A percentile compares a stretch with the other conserved stretches of the same genome.
Conservation (phyloP, 1,139 yeast genomes). For the Yamadazyma sp. region DNA sequence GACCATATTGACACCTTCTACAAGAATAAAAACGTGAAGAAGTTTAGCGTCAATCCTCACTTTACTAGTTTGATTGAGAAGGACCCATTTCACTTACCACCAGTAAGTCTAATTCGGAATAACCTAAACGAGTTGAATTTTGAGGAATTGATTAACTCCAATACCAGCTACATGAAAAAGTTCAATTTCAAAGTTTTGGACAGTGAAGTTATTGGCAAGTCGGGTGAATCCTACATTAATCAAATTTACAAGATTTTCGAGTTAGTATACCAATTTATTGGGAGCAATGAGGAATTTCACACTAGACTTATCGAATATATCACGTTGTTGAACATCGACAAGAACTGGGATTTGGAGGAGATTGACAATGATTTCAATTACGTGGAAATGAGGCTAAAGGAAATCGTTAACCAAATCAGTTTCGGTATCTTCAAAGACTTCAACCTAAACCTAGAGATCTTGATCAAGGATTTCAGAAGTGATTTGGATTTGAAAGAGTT, state of each 20-base stretch:
- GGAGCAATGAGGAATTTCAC: constrained; percentile 47
- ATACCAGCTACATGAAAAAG: constrained; percentile 36
- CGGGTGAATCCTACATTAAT: constrained; percentile 41
- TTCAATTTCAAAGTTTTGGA: constrained; percentile 42
- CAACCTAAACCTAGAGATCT: constrained; percentile 18
- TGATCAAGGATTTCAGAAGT: constrained; percentile 29
- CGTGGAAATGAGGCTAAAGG: constrained; percentile 25
- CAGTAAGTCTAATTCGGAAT: constrained; percentile 6
- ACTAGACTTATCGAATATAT: constrained; percentile 30
- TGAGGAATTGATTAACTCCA: constrained; percentile 48
- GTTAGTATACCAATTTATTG: constrained; percentile 41
- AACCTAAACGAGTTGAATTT: constrained; percentile 36
- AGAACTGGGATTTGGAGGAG: constrained; percentile 13
- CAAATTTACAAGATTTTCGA: constrained; percentile 49
- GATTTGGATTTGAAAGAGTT: constrained; percentile 23
- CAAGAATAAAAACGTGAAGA: constrained; percentile 16
- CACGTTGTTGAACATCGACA: constrained; percentile 26
- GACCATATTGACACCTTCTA: constrained; percentile 17
- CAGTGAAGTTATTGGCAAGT: constrained; percentile 37
- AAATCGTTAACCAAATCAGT: constrained; percentile 26
- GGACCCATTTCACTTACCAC: constrained; percentile 14
- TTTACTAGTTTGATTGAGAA: constrained; percentile 16
- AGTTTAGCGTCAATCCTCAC: constrained; percentile 12
- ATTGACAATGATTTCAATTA: constrained; percentile 18
- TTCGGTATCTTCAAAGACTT: constrained; percentile 26